These are phyloP conservation scores for Termitomyces heimii DNA, from an alignment of 768 basidiomycete genomes.

Conservation along the genomic window DNA sequence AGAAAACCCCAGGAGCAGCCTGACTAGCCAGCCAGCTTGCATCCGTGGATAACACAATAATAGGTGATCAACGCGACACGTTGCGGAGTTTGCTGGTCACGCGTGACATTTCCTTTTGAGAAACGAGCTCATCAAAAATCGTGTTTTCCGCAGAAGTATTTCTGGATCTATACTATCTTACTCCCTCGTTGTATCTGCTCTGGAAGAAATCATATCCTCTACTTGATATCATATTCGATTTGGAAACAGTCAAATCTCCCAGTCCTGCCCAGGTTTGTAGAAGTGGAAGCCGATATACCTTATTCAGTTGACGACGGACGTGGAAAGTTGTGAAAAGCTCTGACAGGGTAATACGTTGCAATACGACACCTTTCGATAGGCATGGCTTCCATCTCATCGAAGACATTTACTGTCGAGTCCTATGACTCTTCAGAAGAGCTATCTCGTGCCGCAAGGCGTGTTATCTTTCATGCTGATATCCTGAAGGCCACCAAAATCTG, in stretches of 20 bases:
- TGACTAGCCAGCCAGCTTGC: constrained; percentile 14
- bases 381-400: constrained; percentile 23
- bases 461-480: constrained; percentile 57
- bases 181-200: neutral
- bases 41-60: constrained; percentile 9
- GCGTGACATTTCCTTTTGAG: neutral
- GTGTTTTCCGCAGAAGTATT: neutral
- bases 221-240: neutral
- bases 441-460: constrained; percentile 53
- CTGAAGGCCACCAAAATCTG: constrained; percentile 55
- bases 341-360: neutral
- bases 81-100: constrained; percentile 1
- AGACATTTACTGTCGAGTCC: constrained; percentile 34
- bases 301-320: neutral
- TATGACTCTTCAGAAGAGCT: constrained; percentile 26
- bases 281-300: neutral
- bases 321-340: neutral
- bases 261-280: neutral
- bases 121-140: neutral
- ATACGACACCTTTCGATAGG: neutral
- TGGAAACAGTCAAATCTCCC: neutral
- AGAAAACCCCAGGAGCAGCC: constrained; percentile 7
- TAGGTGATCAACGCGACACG: neutral
- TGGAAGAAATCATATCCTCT: neutral
- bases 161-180: neutral